Conservation (phyloP, 306 rosid species). For the Pachyrhizus erosus region DNA sequence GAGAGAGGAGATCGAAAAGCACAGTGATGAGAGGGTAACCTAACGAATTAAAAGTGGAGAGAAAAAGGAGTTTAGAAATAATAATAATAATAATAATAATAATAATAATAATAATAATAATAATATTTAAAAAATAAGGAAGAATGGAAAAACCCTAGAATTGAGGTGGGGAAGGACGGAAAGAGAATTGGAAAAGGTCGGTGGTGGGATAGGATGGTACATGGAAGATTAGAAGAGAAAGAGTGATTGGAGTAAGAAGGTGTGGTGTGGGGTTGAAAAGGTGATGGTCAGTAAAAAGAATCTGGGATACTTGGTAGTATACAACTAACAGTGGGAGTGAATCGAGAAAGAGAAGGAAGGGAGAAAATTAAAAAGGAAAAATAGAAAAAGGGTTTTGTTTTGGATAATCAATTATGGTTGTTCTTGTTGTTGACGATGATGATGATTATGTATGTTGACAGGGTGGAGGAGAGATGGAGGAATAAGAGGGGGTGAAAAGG, state of each 20-base stretch:
- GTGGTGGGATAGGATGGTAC: constrained; percentile 12
- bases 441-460: constrained; percentile 43
- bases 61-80: neutral
- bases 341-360: neutral
- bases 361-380: no score
- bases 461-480: constrained; percentile 34
- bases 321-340: constrained; percentile 22
- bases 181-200: constrained; percentile 15
- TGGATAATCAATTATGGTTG: constrained; percentile 43
- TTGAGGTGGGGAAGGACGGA: constrained; percentile 45
- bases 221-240: neutral
- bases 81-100: no score
- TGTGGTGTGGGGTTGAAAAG: constrained; percentile 33
- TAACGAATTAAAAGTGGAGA: constrained; percentile 29
- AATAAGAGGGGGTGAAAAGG: neutral
- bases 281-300: constrained; percentile 37
- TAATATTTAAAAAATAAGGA: neutral
- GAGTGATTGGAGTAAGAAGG: constrained; percentile 31
- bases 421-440: no score
- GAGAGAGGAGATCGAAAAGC: constrained; percentile 34
- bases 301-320: neutral
- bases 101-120: no score
- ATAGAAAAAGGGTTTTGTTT: neutral
- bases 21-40: constrained; percentile 41
- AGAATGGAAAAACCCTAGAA: constrained; percentile 57